Evolutionary conservation across 2,329 filamentous ascomycete species (phyloP).

Genomic region (Aspergillus fijiensis): DNA sequence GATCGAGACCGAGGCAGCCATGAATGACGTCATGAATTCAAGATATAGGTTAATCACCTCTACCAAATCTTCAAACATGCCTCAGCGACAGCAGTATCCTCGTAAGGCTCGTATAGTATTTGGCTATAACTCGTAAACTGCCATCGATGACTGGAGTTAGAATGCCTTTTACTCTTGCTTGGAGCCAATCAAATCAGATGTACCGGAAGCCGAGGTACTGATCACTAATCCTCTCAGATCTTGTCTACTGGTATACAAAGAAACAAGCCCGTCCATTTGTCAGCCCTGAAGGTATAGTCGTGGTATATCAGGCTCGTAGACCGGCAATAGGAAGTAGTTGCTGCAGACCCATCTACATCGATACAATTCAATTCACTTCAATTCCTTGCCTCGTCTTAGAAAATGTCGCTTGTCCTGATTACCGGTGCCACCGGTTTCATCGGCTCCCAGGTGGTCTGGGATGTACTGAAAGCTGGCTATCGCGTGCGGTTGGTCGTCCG

Average conservation of each 20-base stretch:
- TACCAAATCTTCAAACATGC: background rate
- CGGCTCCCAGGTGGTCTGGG: conserved; percentile 14
- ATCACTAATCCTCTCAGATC: background rate
- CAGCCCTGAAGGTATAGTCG: background rate
- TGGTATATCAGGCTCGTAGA: background rate
- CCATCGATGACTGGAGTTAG: background rate
- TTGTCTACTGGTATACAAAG: background rate
- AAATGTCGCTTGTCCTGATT: conserved; percentile 17
- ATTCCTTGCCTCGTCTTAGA: background rate
- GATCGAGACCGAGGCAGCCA: too few species aligned
- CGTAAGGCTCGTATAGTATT: background rate
- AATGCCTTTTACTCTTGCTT: background rate
- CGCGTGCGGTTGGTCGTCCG: conserved; percentile 20
- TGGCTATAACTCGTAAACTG: background rate
- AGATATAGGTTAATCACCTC: too few species aligned
- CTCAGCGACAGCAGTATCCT: background rate
- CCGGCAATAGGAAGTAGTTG: background rate
- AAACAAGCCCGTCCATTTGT: background rate
- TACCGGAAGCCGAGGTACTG: background rate
- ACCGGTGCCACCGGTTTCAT: conserved; percentile 28
- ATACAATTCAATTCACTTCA: background rate
- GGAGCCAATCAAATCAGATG: background rate
- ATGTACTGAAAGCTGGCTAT: conserved; percentile 20
- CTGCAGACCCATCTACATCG: background rate
- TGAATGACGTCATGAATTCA: too few species aligned